These are phyloP conservation scores for Starmerella floricola DNA, from an alignment of 805 yeast genomes.

Conservation along the genomic window DNA sequence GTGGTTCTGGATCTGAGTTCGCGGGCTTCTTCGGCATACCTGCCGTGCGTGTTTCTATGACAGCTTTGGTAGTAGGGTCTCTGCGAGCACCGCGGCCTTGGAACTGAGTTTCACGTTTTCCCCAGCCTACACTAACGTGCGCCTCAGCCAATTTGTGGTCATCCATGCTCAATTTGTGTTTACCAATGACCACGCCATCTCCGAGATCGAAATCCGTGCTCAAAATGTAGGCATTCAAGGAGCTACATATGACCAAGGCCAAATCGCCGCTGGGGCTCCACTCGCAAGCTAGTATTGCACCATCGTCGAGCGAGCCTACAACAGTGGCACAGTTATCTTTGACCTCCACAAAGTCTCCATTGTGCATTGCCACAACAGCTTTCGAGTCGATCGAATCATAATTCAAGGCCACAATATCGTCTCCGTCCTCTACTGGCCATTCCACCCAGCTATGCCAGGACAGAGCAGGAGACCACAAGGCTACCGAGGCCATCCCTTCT, in stretches of 20 bases:
- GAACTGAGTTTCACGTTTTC: conserved; percentile 91
- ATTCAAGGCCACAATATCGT: conserved; percentile 7
- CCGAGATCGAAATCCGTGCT: conserved; percentile 55
- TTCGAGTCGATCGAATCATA: conserved; percentile 33
- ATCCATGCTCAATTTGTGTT: conserved; percentile 41
- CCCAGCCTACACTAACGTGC: conserved; percentile 98
- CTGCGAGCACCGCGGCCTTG: conserved; percentile 81
- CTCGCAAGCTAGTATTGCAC: conserved; percentile 47
- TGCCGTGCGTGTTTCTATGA: too few species aligned
- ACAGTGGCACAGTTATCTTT: conserved; percentile 43
- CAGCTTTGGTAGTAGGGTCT: conserved; percentile 56
- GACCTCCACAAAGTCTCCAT: conserved; percentile 58
- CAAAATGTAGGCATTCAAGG: conserved; percentile 39
- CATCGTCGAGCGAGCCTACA: conserved; percentile 73
- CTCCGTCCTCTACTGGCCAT: conserved; percentile 5
- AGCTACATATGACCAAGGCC: conserved; percentile 40
- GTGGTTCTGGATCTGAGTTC: too few species aligned
- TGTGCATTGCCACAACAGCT: conserved; percentile 50
- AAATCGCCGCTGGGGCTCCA: conserved; percentile 95
- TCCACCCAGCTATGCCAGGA: conserved; percentile 8
- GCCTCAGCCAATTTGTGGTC: conserved; percentile 55
- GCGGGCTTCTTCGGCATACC: too few species aligned
- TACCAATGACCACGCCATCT: conserved; percentile 36
- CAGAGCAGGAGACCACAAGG: conserved; percentile 14
- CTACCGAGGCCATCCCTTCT: conserved; percentile 7